Evolutionary conservation across 2,329 filamentous ascomycete genomes (phyloP).

Genomic region (Ophiostoma novo-ulmi): DNA sequence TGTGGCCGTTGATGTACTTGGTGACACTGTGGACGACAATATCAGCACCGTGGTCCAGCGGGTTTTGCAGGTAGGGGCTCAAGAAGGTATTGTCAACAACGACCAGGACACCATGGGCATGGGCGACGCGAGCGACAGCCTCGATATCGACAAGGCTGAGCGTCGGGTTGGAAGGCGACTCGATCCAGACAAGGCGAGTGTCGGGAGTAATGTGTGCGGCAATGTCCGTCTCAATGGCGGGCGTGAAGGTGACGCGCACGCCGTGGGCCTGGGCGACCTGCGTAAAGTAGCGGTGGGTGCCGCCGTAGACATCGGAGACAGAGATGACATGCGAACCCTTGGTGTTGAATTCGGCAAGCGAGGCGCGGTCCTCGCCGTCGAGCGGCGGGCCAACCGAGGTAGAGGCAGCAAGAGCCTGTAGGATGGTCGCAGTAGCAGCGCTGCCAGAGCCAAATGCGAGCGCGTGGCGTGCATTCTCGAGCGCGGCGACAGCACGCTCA

Average conservation of each 20-base stretch:
- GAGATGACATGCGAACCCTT: slow-evolving; percentile 85
- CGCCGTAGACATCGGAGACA: slow-evolving; percentile 95
- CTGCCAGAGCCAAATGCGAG: slow-evolving; percentile 93
- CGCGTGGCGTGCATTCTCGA: slow-evolving; percentile 88
- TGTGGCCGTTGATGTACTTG: slow-evolving; percentile 98
- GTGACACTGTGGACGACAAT: slow-evolving; percentile 96
- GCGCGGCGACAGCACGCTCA: slow-evolving; percentile 80
- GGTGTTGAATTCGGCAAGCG: background rate
- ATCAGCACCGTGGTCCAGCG: slow-evolving; percentile 89
- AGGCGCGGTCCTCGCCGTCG: background rate
- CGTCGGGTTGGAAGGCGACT: slow-evolving; percentile 91
- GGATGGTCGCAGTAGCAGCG: slow-evolving; percentile 85
- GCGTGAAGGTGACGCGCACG: slow-evolving; percentile 90
- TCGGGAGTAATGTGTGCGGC: slow-evolving; percentile 75
- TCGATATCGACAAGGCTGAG: slow-evolving; percentile 88
- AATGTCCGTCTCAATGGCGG: slow-evolving; percentile 85
- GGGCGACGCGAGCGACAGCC: slow-evolving; percentile 74
- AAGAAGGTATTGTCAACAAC: slow-evolving; percentile 99
- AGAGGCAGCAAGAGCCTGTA: slow-evolving; percentile 76
- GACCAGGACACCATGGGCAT: slow-evolving; percentile 82
- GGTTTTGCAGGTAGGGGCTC: slow-evolving; percentile 94
- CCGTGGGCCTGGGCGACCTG: slow-evolving; percentile 93
- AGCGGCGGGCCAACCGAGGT: slow-evolving; percentile 20
- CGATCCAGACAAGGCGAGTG: slow-evolving; percentile 96
- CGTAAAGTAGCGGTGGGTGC: slow-evolving; percentile 97